Conservation (phyloP, 2,329 filamentous ascomycete genomes). For the Aspergillus latus region DNA sequence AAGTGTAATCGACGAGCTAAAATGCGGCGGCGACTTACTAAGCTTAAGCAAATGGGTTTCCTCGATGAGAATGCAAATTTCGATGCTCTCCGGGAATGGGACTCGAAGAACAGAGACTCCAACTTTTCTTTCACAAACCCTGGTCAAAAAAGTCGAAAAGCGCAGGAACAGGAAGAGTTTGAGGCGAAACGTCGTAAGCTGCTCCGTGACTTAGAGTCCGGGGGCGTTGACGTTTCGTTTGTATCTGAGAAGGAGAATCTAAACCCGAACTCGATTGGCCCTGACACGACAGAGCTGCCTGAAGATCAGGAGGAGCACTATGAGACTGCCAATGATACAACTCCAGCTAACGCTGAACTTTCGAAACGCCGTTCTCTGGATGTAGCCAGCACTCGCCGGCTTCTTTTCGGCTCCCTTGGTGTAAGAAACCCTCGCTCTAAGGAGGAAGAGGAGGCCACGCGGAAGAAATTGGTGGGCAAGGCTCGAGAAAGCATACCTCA, state of each 20-base stretch:
- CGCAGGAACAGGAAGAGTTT: constrained; percentile 46
- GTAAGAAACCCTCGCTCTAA: constrained; percentile 67
- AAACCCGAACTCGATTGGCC: constrained; percentile 19
- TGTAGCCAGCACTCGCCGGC: constrained; percentile 62
- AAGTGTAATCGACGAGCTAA: constrained; percentile 57
- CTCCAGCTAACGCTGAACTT: constrained; percentile 16
- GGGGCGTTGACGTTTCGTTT: constrained; percentile 52
- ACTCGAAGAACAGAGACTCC: constrained; percentile 28
- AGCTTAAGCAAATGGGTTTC: constrained; percentile 55
- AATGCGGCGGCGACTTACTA: constrained; percentile 49
- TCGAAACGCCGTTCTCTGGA: constrained; percentile 50
- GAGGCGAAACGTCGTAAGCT: constrained; percentile 53
- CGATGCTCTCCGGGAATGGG: constrained; percentile 46
- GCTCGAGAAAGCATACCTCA: constrained; percentile 39
- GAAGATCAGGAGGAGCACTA: constrained; percentile 15
- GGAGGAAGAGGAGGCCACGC: constrained; percentile 64
- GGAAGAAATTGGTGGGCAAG: constrained; percentile 59
- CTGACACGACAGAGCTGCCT: constrained; percentile 2
- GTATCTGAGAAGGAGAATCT: constrained; percentile 33
- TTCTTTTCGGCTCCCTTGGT: constrained; percentile 72
- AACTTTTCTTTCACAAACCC: constrained; percentile 23
- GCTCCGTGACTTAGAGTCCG: constrained; percentile 52
- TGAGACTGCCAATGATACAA: constrained; percentile 15
- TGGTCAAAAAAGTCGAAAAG: constrained; percentile 18
- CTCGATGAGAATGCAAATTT: constrained; percentile 54